Evolutionary conservation across 2,329 filamentous ascomycete genomes (phyloP).

Genomic region (Paraphoma chrysanthemicola): DNA sequence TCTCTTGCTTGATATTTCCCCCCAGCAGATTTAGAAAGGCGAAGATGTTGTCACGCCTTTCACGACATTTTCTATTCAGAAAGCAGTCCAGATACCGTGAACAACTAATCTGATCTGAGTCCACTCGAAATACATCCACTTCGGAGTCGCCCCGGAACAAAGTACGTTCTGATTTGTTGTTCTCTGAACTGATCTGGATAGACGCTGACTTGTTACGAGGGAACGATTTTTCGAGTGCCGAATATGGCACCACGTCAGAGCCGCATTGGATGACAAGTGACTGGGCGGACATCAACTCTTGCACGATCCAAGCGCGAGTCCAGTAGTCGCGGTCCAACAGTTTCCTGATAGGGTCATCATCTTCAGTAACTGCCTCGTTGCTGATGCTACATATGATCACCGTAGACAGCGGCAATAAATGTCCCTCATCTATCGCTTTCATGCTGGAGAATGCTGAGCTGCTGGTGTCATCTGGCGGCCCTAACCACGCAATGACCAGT

Average conservation of each 20-base stretch:
- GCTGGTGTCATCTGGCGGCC: neutral
- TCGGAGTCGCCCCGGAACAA: neutral
- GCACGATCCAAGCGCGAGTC: neutral
- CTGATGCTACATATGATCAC: no score
- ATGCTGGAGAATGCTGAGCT: neutral
- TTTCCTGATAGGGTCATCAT: neutral
- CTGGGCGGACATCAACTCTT: neutral
- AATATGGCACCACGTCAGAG: neutral
- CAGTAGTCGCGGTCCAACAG: neutral
- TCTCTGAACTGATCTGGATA: neutral
- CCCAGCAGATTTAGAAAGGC: constrained; percentile 1
- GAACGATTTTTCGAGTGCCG: neutral
- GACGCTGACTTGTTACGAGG: neutral
- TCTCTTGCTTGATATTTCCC: neutral
- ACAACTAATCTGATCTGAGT: neutral
- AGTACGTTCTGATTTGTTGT: neutral
- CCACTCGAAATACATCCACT: neutral
- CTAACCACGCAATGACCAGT: neutral
- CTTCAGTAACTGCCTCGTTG: neutral
- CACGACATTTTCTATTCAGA: neutral
- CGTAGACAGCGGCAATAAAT: no score
- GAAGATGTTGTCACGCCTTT: constrained; percentile 2
- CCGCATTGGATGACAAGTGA: neutral
- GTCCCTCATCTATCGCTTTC: neutral
- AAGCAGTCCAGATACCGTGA: neutral